Evolutionary conservation across 371 early-diverging fungal genomes (phyloP).

Genomic region (Mucor racemosus): DNA sequence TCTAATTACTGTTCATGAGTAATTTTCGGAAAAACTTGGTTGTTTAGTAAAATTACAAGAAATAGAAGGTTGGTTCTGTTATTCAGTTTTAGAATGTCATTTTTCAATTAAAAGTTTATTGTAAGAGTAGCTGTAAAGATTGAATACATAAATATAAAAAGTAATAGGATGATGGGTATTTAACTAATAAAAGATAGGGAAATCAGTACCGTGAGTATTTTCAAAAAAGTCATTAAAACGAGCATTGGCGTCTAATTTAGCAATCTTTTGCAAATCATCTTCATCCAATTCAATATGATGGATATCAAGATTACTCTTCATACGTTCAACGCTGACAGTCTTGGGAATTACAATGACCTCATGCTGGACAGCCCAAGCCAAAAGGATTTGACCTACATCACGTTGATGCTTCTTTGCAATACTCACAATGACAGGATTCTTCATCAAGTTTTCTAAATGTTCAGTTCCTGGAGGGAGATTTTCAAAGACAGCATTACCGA

Average conservation of each 20-base stretch:
- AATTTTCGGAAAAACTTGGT: too few species aligned
- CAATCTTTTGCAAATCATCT: slow-evolving; percentile 32
- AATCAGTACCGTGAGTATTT: slow-evolving; percentile 29
- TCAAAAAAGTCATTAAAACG: slow-evolving; percentile 40
- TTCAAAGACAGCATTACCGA: slow-evolving; percentile 8
- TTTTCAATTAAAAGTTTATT: too few species aligned
- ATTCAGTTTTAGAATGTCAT: too few species aligned
- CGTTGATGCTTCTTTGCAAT: slow-evolving; percentile 14
- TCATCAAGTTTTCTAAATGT: slow-evolving; percentile 30
- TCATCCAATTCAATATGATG: slow-evolving; percentile 30
- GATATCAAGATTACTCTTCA: slow-evolving; percentile 43
- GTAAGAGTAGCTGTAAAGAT: too few species aligned
- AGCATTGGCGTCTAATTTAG: slow-evolving; percentile 29
- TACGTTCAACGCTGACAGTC: slow-evolving; percentile 47
- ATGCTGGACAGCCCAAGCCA: slow-evolving; percentile 61
- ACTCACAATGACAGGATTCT: slow-evolving; percentile 32
- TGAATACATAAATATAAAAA: too few species aligned
- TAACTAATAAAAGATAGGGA: slow-evolving; percentile 40
- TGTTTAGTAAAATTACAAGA: too few species aligned
- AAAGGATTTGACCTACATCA: slow-evolving; percentile 33
- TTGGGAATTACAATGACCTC: slow-evolving; percentile 70
- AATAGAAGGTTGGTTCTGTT: too few species aligned
- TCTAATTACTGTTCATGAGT: too few species aligned
- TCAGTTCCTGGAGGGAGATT: slow-evolving; percentile 54
- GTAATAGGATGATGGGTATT: too few species aligned